Conservation (phyloP, 2,329 filamentous ascomycete species). For the Curvularia verruculosa region DNA sequence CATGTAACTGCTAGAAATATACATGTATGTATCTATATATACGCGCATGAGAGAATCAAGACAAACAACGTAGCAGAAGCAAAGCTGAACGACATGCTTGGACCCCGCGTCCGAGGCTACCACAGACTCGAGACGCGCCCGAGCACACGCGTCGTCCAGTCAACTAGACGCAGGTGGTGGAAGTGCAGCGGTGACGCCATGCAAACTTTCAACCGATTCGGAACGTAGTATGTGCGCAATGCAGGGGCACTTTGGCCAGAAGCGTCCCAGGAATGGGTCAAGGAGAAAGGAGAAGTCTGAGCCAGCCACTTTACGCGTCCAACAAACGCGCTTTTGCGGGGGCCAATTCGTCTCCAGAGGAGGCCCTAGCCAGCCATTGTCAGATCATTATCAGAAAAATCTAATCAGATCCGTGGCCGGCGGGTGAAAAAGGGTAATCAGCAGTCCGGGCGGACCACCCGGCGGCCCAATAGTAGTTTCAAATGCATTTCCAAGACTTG, state of each 20-base stretch:
- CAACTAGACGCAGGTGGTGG: slow-evolving; percentile 9
- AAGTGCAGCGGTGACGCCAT: slow-evolving; percentile 3
- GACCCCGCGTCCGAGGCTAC: not conserved
- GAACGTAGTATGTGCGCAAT: slow-evolving; percentile 2
- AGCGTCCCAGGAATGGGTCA: not conserved
- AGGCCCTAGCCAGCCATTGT: slow-evolving; percentile 11
- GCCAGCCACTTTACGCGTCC: slow-evolving; percentile 1
- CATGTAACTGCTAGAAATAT: not conserved
- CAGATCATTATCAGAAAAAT: slow-evolving; percentile 25
- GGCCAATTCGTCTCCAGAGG: slow-evolving; percentile 4
- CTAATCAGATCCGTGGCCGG: slow-evolving; percentile 37
- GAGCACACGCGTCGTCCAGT: slow-evolving; percentile 19
- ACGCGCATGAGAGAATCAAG: not conserved
- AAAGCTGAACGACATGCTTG: not conserved
- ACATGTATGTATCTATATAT: not conserved
- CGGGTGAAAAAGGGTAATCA: slow-evolving; percentile 18
- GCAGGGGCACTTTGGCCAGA: not conserved
- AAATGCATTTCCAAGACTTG: slow-evolving; percentile 40
- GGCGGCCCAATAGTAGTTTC: slow-evolving; percentile 17
- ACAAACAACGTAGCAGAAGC: not conserved
- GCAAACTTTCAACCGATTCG: slow-evolving; percentile 1
- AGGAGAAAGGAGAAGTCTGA: not conserved
- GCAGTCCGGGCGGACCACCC: slow-evolving; percentile 23
- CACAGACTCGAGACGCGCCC: slow-evolving; percentile 14
- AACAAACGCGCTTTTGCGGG: slow-evolving; percentile 10